A percentile compares a stretch with the other conserved stretches of the same genome.
Conservation (phyloP, 306 rosid genomes). For the Lathyrus aphaca region DNA sequence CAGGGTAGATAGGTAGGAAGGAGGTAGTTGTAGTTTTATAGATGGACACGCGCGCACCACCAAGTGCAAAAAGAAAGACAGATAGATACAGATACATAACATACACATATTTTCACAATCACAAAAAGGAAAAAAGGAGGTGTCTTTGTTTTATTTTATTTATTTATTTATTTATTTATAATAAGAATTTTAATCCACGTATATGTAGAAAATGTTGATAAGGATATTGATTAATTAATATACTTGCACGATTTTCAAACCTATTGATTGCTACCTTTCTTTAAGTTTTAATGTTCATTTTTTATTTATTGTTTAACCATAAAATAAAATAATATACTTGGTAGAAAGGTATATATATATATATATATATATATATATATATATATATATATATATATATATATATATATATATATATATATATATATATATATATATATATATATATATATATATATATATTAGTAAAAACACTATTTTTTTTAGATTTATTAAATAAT, state of each 20-base stretch:
- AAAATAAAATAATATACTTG: not conserved
- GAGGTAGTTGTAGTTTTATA: conserved; percentile 52
- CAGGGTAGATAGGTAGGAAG: conserved; percentile 62
- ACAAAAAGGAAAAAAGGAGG: not conserved
- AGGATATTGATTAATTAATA: not conserved
- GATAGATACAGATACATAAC: not conserved
- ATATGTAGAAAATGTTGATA: not conserved
- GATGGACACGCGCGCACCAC: conserved; percentile 41
- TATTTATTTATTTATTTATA: not conserved
- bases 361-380: too few species aligned
- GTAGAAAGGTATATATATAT: not conserved
- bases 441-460: too few species aligned
- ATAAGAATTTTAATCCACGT: not conserved
- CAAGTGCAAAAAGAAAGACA: not conserved
- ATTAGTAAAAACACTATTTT: too few species aligned
- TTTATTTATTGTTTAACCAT: not conserved
- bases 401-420: too few species aligned
- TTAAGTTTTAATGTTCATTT: too few species aligned
- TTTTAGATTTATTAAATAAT: too few species aligned
- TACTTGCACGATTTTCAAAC: not conserved
- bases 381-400: too few species aligned
- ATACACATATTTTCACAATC: not conserved
- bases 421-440: too few species aligned
- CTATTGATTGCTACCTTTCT: not conserved
- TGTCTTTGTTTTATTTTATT: not conserved